Evolutionary conservation across 1,284 basidiomycete genomes (phyloP).

Genomic region (Cryptococcus sp.): DNA sequence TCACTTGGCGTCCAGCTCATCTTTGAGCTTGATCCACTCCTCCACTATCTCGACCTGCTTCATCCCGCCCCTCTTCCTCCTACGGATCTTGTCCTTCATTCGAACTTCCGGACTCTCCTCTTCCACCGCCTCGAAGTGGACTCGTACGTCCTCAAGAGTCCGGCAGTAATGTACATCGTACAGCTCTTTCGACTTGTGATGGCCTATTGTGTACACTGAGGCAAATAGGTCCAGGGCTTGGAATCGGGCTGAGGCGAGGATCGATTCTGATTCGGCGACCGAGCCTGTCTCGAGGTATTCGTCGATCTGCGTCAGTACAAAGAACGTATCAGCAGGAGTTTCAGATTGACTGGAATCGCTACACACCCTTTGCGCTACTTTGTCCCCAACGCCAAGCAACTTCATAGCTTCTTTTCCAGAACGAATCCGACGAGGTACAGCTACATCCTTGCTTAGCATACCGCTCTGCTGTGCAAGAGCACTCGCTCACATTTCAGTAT

Average conservation of each 20-base stretch:
- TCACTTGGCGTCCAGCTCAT: conserved; percentile 45
- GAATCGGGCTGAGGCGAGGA: conserved; percentile 39
- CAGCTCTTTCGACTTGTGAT: conserved; percentile 43
- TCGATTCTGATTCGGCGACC: conserved; percentile 41
- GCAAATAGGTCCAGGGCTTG: conserved; percentile 41
- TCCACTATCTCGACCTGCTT: conserved; percentile 47
- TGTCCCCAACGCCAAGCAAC: conserved; percentile 48
- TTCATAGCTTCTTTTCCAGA: conserved; percentile 48
- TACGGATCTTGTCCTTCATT: conserved; percentile 33
- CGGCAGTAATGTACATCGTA: conserved; percentile 47
- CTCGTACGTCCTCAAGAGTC: conserved; percentile 41
- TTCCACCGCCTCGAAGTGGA: conserved; percentile 36
- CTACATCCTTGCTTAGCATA: conserved; percentile 19
- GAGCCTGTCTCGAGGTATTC: conserved; percentile 47
- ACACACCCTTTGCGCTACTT: conserved; percentile 47
- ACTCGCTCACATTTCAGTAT: conserved; percentile 39
- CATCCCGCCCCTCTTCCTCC: conserved; percentile 48
- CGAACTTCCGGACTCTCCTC: conserved; percentile 30
- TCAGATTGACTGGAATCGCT: not conserved
- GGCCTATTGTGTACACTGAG: conserved; percentile 50
- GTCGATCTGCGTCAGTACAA: conserved; percentile 39
- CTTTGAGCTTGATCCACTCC: conserved; percentile 47
- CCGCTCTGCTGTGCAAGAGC: too few species aligned
- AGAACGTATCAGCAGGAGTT: not conserved
- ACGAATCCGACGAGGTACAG: conserved; percentile 44